Evolutionary conservation across 2,329 filamentous ascomycete species (phyloP), one percentile per base, ranked within the genome.

Genomic region (Macrophomina phaseolina): DNA sequence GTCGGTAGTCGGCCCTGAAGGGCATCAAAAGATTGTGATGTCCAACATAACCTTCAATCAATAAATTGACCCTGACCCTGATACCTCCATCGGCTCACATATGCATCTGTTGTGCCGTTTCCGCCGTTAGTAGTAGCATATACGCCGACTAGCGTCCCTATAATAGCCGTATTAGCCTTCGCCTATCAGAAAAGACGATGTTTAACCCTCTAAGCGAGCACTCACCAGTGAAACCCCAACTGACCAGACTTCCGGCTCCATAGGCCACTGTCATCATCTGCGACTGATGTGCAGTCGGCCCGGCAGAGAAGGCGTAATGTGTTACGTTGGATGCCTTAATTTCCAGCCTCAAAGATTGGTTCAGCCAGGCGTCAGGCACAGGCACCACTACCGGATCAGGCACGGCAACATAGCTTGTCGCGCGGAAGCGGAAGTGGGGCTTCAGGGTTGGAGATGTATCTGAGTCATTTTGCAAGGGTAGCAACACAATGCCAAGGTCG

Each of bases 61-160:
- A 52, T 42, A n/a, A 38, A n/a, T 52, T 63, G 60, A 32, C 60
- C 60, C 48, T 63, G 60, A 79, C 64, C 78, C 73, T 66, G 73
- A 68, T 85, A 86, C 66, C 74, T 78, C 83, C 84, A 86, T 23
- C 81, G 75, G 5, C 76, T 79, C 58, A 86, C 74, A 71, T 84
- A 86, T 3, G 81, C 83, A 4, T 80, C 77, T 38, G 80, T 80
- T 2, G 70, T 77, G 2, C 78, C 81, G 11, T 77, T 72, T 1
- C 79, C 78, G 0, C 84, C 84, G 69, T 87, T 87, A 34, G 76
- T 84, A 4, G 85, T 87, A 48, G 81, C 81, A 71, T 86, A 87
- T 0, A 82, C 78, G 0, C 85, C 85, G 0, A 87, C 68, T 23
- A 87, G 73, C 1, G 81, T 80, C 0, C 85, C 84, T 79, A 18